Evolutionary conservation across 176 grass and related monocot species (phyloP), one percentile per base, ranked within the genome.

Genomic region (Oryza glaberrima): DNA sequence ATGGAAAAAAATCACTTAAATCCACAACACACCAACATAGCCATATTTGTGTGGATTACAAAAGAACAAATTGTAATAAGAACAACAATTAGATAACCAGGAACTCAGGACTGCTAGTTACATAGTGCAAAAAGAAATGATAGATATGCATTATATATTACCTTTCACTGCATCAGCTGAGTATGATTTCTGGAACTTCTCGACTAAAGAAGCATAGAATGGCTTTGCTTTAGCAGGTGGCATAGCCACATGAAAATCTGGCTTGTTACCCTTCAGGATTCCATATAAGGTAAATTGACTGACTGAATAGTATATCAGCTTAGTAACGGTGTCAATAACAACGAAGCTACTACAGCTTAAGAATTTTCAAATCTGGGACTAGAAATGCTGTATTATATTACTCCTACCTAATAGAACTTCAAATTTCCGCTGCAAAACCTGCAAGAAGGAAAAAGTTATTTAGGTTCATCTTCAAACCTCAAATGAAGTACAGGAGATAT

Each of bases 201-300:
- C 96, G 45, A 96, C 93, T 64, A 95, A 65, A 65, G 91, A 94
- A 83, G 86, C 74, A 65, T 99, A 99, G 77, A 96, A 99, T 47
- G 81, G 88, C 82, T 98, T 98, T 82, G 96, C 93, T 90, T 90
- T 86, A 65, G 84, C 85, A 92, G 96, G 91, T 81, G 96, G 78
- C 96, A 98, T 98, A 65, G 93, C 91, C 78, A 98, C 90, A 86
- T 99, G 96, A 85, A 99, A 99, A 94, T 99, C 96, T 78, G 93
- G 93, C 46, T 99, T 96, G 44, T 96, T 99, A 79, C 96, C 96
- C 89, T 99, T 96, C 60, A 99, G 85, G 46, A 94, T 90, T 51
- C 96, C 93, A 77, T 92, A 99, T 71, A 99, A 92, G 34, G 96
- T 99, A 85, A 99, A 99, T 76, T 96, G 93, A 76, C 96, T 99